phyloP scores from a whole-genome alignment of 1,139 yeast species.

The Lodderomyces margitis region DNA sequence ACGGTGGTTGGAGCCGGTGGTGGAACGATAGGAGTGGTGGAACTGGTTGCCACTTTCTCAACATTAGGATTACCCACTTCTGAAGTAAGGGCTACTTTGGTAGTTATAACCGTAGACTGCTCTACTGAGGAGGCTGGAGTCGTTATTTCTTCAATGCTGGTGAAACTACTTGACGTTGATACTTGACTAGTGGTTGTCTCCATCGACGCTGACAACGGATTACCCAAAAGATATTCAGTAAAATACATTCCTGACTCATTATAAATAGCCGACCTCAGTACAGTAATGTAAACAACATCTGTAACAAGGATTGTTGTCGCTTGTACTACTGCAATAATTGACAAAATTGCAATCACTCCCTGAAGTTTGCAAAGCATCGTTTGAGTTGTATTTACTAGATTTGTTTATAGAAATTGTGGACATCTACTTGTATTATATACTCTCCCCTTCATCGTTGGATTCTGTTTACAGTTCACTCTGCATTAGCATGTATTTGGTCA shows the following conservation, averaged over 20 bases:
- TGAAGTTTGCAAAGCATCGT: background rate
- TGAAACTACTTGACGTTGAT: background rate
- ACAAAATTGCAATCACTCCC: background rate
- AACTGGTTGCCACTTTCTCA: background rate
- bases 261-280: slow-evolving; percentile 1
- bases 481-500: background rate
- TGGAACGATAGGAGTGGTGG: background rate
- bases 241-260: slow-evolving; percentile 2
- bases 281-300: slow-evolving; percentile 3
- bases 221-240: slow-evolving; percentile 2
- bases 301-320: background rate
- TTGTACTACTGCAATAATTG: background rate
- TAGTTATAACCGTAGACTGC: background rate
- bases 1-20: background rate
- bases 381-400: too few species aligned
- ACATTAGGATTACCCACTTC: background rate
- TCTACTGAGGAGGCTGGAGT: background rate
- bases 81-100: background rate
- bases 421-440: slow-evolving; percentile 1
- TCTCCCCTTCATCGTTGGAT: background rate
- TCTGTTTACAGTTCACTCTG: background rate
- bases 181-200: background rate
- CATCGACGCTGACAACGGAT: background rate
- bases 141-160: background rate
- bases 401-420: too few species aligned